Conservation (phyloP, 2,329 filamentous ascomycete species). For the Ceratocystis eucalypticola region DNA sequence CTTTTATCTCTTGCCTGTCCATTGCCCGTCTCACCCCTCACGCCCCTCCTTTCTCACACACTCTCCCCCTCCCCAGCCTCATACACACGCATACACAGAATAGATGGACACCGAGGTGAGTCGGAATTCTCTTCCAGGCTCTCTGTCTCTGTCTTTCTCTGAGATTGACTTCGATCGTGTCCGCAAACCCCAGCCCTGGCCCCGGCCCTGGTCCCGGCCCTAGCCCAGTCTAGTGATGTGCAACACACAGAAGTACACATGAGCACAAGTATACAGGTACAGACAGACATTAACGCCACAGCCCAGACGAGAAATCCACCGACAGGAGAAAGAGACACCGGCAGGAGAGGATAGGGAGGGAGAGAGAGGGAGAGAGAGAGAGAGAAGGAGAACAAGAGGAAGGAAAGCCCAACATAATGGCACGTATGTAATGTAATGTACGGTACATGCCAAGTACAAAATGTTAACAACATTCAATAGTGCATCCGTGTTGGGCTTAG, state of each 20-base stretch:
- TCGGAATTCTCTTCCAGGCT: too few relatives aligned
- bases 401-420: background rate
- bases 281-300: too few relatives aligned
- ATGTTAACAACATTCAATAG: too few relatives aligned
- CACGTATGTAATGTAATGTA: too few relatives aligned
- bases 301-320: background rate
- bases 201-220: background rate
- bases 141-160: background rate
- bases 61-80: background rate
- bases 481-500: background rate
- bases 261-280: too few relatives aligned
- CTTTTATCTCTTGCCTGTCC: background rate
- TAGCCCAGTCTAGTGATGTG: background rate
- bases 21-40: background rate
- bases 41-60: background rate
- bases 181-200: background rate
- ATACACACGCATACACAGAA: background rate
- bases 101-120: background rate
- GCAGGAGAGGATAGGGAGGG: too few relatives aligned
- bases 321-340: background rate
- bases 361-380: too few relatives aligned
- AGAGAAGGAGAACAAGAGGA: background rate
- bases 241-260: background rate
- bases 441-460: too few relatives aligned
- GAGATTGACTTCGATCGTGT: background rate